phyloP scores from a whole-genome alignment of 2,329 filamentous ascomycete genomes.

The Fusarium cyanostomum region DNA sequence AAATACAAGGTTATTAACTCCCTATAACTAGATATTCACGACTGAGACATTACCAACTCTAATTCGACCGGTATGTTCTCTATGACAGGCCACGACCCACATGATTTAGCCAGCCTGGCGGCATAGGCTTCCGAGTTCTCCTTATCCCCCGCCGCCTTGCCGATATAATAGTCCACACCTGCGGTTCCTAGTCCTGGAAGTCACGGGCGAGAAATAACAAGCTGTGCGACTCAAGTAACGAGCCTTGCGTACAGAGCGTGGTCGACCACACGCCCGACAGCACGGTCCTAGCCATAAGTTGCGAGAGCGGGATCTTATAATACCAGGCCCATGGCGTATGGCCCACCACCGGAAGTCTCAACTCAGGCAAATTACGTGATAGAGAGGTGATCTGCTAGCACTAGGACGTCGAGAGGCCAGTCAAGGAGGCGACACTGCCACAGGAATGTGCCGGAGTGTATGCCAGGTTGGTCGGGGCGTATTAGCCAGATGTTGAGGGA shows the following conservation, averaged over 20 bases:
- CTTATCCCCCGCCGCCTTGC: conserved; percentile 11
- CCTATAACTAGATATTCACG: too few relatives aligned
- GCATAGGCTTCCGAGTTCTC: conserved; percentile 13
- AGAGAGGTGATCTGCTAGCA: conserved; percentile 38
- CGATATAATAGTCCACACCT: conserved; percentile 7
- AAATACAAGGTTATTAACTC: too few relatives aligned
- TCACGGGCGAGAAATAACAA: conserved; percentile 23
- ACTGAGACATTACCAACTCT: too few relatives aligned
- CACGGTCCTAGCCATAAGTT: conserved; percentile 13
- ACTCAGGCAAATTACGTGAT: conserved; percentile 41
- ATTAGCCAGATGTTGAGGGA: conserved; percentile 43
- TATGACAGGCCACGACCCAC: conserved; percentile 17
- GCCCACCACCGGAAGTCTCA: conserved; percentile 44
- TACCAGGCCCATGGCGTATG: conserved; percentile 45
- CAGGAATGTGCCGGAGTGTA: conserved; percentile 47
- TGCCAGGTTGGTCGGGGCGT: conserved; percentile 50
- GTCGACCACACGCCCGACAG: conserved; percentile 29
- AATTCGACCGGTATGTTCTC: too few relatives aligned
- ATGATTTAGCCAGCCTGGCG: neutral
- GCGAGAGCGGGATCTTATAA: conserved; percentile 10
- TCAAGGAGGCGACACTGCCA: conserved; percentile 40
- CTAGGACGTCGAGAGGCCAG: conserved; percentile 42
- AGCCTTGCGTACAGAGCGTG: conserved; percentile 16
- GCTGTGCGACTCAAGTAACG: conserved; percentile 18
- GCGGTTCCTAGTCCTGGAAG: conserved; percentile 4